A percentile compares a stretch with the other conserved stretches of the same genome.
These are phyloP conservation scores for Lichtheimia hyalospora DNA, from an alignment of 371 early-diverging fungal species.

Conservation along the genomic window DNA sequence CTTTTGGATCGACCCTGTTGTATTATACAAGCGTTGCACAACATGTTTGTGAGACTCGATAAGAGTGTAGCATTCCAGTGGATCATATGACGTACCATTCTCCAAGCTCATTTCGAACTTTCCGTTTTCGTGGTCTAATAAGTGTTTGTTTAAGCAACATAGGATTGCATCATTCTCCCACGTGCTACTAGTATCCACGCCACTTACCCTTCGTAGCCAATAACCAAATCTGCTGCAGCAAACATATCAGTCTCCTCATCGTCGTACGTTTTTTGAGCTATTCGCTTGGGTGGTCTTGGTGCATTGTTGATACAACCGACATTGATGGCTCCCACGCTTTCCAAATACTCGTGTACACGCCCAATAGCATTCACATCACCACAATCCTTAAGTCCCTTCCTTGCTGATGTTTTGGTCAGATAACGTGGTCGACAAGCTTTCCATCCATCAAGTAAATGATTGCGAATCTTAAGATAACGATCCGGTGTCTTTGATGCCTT, in stretches of 20 bases:
- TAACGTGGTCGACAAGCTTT: constrained; percentile 61
- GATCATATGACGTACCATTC: constrained; percentile 52
- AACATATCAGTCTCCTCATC: constrained; percentile 20
- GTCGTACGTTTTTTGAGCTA: constrained; percentile 18
- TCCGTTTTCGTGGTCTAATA: constrained; percentile 52
- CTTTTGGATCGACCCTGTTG: constrained; percentile 63
- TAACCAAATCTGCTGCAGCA: constrained; percentile 35
- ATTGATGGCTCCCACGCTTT: constrained; percentile 81
- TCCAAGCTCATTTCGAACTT: constrained; percentile 63
- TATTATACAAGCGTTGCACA: neutral
- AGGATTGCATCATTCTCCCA: neutral
- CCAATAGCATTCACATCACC: constrained; percentile 94
- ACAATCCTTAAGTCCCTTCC: constrained; percentile 52
- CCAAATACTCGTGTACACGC: constrained; percentile 84
- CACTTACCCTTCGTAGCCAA: constrained; percentile 43
- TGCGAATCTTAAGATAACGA: constrained; percentile 82
- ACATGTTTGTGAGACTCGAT: neutral
- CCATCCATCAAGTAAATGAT: constrained; percentile 84
- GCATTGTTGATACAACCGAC: constrained; percentile 42
- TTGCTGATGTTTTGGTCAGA: constrained; percentile 67
- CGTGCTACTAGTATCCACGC: neutral
- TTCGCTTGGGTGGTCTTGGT: constrained; percentile 34
- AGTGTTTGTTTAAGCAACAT: neutral
- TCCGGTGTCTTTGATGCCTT: constrained; percentile 83
- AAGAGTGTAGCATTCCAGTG: neutral